Evolutionary conservation across 352 stramenopile genomes (phyloP).

Genomic region (Elongisporangium prolatum): DNA sequence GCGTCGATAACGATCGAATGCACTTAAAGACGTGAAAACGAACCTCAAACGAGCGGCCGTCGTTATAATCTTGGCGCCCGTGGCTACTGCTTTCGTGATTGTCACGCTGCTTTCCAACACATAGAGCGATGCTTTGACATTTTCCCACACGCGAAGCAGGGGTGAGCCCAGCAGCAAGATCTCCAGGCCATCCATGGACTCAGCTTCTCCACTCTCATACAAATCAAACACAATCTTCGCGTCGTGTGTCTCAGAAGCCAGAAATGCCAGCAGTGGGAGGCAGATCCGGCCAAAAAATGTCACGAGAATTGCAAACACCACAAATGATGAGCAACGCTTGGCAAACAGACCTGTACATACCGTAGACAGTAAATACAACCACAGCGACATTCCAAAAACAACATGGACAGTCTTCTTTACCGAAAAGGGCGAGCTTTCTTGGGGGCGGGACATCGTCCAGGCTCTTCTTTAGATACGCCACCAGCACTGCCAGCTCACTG

Average conservation of each 20-base stretch:
- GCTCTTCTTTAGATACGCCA: conserved; percentile 64
- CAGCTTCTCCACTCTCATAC: conserved; percentile 30
- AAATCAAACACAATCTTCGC: conserved; percentile 26
- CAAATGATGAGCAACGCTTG: conserved; percentile 63
- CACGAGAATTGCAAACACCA: conserved; percentile 38
- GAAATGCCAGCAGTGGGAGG: conserved; percentile 53
- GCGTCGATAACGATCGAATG: not conserved
- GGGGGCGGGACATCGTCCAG: conserved; percentile 45
- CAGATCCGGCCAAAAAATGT: conserved; percentile 52
- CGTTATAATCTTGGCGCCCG: conserved; percentile 52
- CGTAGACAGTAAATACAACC: conserved; percentile 7
- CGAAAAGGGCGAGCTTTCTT: conserved; percentile 26
- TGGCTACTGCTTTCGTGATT: conserved; percentile 52
- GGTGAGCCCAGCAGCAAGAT: conserved; percentile 69
- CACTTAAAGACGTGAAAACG: not conserved
- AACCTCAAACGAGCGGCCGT: conserved; percentile 44
- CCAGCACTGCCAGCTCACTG: conserved; percentile 45
- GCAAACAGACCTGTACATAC: conserved; percentile 31
- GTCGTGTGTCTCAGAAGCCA: conserved; percentile 36
- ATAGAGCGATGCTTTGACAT: conserved; percentile 64
- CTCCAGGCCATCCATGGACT: conserved; percentile 56
- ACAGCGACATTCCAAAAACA: not conserved
- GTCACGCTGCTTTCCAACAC: conserved; percentile 64
- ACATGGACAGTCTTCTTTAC: conserved; percentile 5
- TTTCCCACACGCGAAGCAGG: conserved; percentile 65